These are phyloP conservation scores for Irpex sp. DNA, from an alignment of 1,284 basidiomycete species.

Conservation along the genomic window DNA sequence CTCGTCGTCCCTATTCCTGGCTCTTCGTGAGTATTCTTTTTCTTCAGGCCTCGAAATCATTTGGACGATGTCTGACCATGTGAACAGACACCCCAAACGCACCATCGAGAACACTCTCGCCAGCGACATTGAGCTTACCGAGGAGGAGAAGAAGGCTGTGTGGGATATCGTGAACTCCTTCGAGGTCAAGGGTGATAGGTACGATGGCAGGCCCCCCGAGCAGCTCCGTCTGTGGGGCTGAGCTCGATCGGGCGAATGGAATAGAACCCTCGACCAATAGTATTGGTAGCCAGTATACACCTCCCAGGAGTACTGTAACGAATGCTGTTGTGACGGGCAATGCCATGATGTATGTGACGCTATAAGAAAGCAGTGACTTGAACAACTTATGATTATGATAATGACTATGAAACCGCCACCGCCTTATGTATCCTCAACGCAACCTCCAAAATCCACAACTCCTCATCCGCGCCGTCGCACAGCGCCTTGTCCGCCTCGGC, in stretches of 20 bases:
- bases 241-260: background rate
- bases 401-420: slow-evolving; percentile 12
- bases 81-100: slow-evolving; percentile 30
- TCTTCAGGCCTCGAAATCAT: background rate
- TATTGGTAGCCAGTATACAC: no score
- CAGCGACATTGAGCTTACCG: slow-evolving; percentile 38
- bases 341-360: no score
- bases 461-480: slow-evolving; percentile 97
- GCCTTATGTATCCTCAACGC: slow-evolving; percentile 77
- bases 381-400: no score
- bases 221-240: slow-evolving; percentile 25
- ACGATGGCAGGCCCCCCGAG: slow-evolving; percentile 22
- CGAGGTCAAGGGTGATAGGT: slow-evolving; percentile 29
- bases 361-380: no score
- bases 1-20: slow-evolving; percentile 51
- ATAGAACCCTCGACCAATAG: background rate
- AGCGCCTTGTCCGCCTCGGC: slow-evolving; percentile 97
- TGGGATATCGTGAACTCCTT: slow-evolving; percentile 22
- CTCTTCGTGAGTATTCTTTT: slow-evolving; percentile 38
- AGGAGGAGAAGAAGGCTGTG: slow-evolving; percentile 37
- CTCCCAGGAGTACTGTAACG: no score
- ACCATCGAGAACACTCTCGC: slow-evolving; percentile 43
- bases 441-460: slow-evolving; percentile 90
- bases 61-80: background rate
- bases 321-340: no score